Evolutionary conservation across 2,329 filamentous ascomycete species (phyloP).

Genomic region (Periconia digitata): DNA sequence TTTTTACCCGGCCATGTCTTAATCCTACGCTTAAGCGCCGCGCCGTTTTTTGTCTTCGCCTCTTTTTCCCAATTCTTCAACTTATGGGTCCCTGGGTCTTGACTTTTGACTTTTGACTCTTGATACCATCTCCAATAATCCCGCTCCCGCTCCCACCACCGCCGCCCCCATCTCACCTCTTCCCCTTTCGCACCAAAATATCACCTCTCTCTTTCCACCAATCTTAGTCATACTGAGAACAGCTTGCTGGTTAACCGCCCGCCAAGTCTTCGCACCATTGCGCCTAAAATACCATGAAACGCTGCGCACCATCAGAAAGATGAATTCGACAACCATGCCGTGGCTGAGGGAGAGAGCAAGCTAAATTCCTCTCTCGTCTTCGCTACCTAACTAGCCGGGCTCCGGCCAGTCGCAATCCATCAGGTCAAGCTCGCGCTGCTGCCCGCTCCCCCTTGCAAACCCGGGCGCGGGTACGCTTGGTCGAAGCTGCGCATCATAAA

Average conservation of each 20-base stretch:
- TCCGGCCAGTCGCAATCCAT: not conserved
- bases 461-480: not conserved
- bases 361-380: not conserved
- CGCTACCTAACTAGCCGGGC: no score
- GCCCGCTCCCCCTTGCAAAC: not conserved
- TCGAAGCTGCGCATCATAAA: not conserved
- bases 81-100: not conserved
- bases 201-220: not conserved
- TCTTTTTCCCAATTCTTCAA: not conserved
- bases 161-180: not conserved
- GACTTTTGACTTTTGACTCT: not conserved
- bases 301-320: not conserved
- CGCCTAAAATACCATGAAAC: not conserved
- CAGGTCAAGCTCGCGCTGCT: no score
- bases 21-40: no score
- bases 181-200: not conserved
- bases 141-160: no score
- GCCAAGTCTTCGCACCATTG: not conserved
- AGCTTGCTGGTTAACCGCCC: no score
- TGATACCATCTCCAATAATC: no score
- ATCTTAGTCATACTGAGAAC: not conserved
- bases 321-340: not conserved
- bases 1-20: no score
- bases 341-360: not conserved
- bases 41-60: no score